These are phyloP conservation scores for Botrytis elliptica DNA, from an alignment of 2,329 filamentous ascomycete species.

Conservation along the genomic window DNA sequence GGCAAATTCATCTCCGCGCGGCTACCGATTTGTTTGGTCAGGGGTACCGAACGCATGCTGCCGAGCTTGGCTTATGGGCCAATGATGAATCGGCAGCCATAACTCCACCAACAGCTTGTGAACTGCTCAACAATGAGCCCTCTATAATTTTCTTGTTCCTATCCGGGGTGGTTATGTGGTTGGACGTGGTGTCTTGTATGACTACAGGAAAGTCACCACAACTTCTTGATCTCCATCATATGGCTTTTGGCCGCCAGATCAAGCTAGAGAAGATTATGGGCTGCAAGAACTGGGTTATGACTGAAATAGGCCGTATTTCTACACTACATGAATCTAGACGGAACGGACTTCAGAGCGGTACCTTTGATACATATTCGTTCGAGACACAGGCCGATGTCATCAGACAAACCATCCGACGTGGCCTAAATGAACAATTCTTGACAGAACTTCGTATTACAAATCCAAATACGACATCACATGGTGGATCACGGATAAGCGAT, in stretches of 20 bases:
- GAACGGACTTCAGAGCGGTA: constrained; percentile 40
- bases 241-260: constrained; percentile 41
- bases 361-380: constrained; percentile 24
- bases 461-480: background rate
- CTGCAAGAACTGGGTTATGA: constrained; percentile 56
- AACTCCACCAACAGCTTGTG: background rate
- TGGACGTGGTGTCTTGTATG: constrained; percentile 52
- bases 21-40: constrained; percentile 27
- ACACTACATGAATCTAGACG: constrained; percentile 57
- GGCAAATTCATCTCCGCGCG: constrained; percentile 34
- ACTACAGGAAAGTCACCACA: constrained; percentile 46
- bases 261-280: constrained; percentile 53
- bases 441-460: constrained; percentile 25
- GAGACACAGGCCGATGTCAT: constrained; percentile 26
- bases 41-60: constrained; percentile 17
- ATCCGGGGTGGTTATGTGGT: constrained; percentile 48
- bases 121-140: constrained; percentile 40
- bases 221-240: constrained; percentile 44
- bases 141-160: constrained; percentile 47
- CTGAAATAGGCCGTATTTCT: constrained; percentile 54
- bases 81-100: background rate
- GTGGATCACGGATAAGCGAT: background rate
- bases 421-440: constrained; percentile 27
- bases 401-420: constrained; percentile 28
- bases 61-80: constrained; percentile 16